These are phyloP conservation scores for Umbelopsis vinacea DNA, from an alignment of 192 early-diverging fungal species.

Conservation along the genomic window DNA sequence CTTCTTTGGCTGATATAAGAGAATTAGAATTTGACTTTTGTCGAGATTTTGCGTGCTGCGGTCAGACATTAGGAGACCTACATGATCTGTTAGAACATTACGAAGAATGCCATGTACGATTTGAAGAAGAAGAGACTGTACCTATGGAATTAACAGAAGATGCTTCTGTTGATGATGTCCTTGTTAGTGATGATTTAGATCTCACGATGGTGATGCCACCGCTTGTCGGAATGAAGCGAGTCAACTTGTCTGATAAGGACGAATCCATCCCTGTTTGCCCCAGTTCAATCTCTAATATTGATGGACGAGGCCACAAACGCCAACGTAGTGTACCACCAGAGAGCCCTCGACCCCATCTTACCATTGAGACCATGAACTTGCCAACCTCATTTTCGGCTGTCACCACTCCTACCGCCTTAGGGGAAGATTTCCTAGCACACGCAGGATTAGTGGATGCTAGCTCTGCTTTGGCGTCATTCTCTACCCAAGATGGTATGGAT, in stretches of 20 bases:
- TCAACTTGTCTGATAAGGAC: neutral
- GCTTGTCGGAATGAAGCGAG: neutral
- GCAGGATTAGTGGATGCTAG: constrained; percentile 13
- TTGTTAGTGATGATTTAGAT: neutral
- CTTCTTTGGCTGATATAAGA: constrained; percentile 15
- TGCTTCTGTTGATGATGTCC: neutral
- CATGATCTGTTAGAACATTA: constrained; percentile 97
- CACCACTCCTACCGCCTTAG: neutral
- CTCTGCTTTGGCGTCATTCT: neutral
- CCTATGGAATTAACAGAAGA: neutral
- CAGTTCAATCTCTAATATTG: neutral
- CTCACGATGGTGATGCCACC: neutral
- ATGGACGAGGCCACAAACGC: neutral
- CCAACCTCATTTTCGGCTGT: neutral
- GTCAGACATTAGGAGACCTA: constrained; percentile 82
- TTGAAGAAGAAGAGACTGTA: constrained; percentile 73
- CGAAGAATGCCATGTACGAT: constrained; percentile 90
- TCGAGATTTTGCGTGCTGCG: constrained; percentile 96
- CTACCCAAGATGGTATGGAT: constrained; percentile 17
- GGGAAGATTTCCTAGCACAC: constrained; percentile 23
- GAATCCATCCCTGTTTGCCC: neutral
- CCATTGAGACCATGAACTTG: neutral
- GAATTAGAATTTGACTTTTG: constrained; percentile 87
- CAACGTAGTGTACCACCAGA: constrained; percentile 17
- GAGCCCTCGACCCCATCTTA: neutral